A percentile compares a stretch with the other conserved stretches of the same genome.
These are phyloP conservation scores for Aurifilum marmelostoma DNA, from an alignment of 2,329 filamentous ascomycete genomes.

Conservation along the genomic window DNA sequence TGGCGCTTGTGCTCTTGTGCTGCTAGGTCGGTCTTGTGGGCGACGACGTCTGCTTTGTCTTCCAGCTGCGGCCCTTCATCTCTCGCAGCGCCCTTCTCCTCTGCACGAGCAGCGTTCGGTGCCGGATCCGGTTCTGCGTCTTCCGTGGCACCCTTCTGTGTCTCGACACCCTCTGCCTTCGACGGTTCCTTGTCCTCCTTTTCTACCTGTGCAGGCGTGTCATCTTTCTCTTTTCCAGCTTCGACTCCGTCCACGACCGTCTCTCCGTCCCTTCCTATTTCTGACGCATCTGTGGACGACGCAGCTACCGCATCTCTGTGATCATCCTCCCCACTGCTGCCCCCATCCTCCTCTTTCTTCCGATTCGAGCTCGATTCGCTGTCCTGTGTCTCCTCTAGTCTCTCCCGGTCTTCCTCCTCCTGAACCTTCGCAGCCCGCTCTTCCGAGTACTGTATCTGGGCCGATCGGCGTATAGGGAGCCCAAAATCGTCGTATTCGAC, in stretches of 20 bases:
- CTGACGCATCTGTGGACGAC: neutral
- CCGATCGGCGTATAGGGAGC: slow-evolving; percentile 57
- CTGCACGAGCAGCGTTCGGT: neutral
- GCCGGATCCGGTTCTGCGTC: neutral
- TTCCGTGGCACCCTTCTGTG: neutral
- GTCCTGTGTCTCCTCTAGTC: slow-evolving; percentile 5
- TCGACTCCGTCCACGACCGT: neutral
- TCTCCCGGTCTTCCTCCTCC: slow-evolving; percentile 4
- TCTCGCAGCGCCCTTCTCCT: neutral
- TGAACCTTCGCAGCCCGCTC: slow-evolving; percentile 26
- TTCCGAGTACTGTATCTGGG: slow-evolving; percentile 44
- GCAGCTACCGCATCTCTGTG: slow-evolving; percentile 36
- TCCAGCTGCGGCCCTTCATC: slow-evolving; percentile 29
- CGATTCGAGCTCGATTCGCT: slow-evolving; percentile 9
- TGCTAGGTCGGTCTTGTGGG: slow-evolving; percentile 31
- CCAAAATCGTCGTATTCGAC: slow-evolving; percentile 71
- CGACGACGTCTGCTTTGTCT: slow-evolving; percentile 12
- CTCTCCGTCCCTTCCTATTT: neutral
- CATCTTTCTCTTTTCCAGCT: neutral
- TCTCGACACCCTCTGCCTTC: neutral
- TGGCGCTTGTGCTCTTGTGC: slow-evolving; percentile 42
- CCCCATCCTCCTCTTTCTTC: slow-evolving; percentile 30
- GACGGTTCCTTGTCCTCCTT: neutral
- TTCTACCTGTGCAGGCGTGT: neutral
- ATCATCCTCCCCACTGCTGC: slow-evolving; percentile 32